Evolutionary conservation across 805 yeast species (phyloP).

Genomic region (Candida sithepensis): DNA sequence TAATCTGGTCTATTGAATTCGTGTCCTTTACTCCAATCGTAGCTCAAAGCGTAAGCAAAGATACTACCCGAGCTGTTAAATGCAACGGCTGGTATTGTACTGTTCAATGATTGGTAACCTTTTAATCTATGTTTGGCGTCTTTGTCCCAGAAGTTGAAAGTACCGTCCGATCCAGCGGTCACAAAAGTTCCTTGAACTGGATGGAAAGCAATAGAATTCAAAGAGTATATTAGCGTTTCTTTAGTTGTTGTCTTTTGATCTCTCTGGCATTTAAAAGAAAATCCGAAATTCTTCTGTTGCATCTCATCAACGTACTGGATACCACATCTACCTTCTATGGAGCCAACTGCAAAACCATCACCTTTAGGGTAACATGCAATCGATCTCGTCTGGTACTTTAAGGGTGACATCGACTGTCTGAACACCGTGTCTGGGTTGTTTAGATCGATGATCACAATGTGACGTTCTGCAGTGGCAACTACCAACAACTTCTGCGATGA

Average conservation of each 20-base stretch:
- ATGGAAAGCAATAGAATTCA: constrained; percentile 80
- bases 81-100: constrained; percentile 69
- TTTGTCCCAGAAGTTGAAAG: constrained; percentile 94
- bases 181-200: constrained; percentile 88
- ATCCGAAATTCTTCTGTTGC: constrained; percentile 68
- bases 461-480: constrained; percentile 92
- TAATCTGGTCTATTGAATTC: constrained; percentile 70
- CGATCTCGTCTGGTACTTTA: constrained; percentile 85
- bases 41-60: constrained; percentile 86
- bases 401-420: constrained; percentile 68
- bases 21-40: constrained; percentile 96
- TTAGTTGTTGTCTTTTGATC: constrained; percentile 51
- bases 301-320: constrained; percentile 85
- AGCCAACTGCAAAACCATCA: constrained; percentile 88
- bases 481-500: constrained; percentile 75
- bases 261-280: constrained; percentile 94
- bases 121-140: constrained; percentile 85
- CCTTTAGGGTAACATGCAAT: constrained; percentile 87
- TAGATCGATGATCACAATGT: constrained; percentile 71
- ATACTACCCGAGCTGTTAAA: constrained; percentile 83
- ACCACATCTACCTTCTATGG: constrained; percentile 94
- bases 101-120: constrained; percentile 65
- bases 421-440: constrained; percentile 80
- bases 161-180: constrained; percentile 94
- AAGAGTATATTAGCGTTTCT: constrained; percentile 70